Base-by-base conservation (phyloP, 495 filamentous ascomycete species). In the Hypoxylon cercidicola region DNA sequence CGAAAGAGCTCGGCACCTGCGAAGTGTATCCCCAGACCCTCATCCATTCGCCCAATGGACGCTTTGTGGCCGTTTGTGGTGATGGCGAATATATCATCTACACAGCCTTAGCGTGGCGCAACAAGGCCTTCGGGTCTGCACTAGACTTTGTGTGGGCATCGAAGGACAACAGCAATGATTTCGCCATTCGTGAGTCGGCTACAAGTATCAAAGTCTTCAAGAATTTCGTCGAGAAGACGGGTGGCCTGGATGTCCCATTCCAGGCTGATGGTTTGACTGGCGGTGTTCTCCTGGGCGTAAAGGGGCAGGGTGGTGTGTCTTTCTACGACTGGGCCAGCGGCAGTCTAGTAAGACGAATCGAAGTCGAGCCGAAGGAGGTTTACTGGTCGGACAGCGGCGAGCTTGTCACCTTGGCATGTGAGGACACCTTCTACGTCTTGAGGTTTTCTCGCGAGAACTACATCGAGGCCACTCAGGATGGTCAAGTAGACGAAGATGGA, bases 361-460 rank as follows among this genome's bases (percentile, higher is more conserved):
- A 98, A 77, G 95, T 97, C 47, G 93, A 97, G 62, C 96, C 96
- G 0, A 90, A 86, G 62, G 69, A 94, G 84, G 91, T 97, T 13
- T 97, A 96, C 83, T 98, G 95, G 95, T 97, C 93, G 18, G 95
- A 97, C 71, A 93, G 86, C 68, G 95, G 95, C 60, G 95, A 99
- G 73, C 83, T 99, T 23, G 92, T 98, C 19, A 87, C 90, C 10
- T 85, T 99, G 61, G 96, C 93, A 32, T 97, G 93, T 67, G 95
- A 98, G 60, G 95, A 99, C 67, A 90, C 90, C 30, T 97, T 93
- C 81, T 98, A 98, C 69, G 90, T 99, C 45, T 81, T 99, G 41
- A 86, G 95, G 56, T 99, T 90, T 76, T 93, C 90, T 2, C 81
- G 92, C 48, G 95, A 98, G 63, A 90, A 88, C 71, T 98, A 96